These are phyloP conservation scores for Mycena vulgaris DNA, from an alignment of 768 basidiomycete species.

Conservation along the genomic window DNA sequence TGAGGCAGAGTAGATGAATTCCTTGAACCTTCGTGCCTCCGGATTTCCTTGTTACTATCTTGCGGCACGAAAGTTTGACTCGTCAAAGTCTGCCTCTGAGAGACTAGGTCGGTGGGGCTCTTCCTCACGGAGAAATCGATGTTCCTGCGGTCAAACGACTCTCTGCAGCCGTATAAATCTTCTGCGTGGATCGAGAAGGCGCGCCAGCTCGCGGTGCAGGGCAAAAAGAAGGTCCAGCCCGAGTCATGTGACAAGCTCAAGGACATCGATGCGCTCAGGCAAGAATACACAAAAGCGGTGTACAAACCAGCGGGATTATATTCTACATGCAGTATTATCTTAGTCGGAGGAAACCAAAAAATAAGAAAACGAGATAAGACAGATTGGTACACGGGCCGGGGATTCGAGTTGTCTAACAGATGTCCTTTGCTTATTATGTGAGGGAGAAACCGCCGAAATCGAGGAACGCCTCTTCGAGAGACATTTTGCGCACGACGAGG, in stretches of 20 bases:
- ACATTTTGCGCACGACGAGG: slow-evolving; percentile 83
- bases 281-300: too few relatives aligned
- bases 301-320: too few relatives aligned
- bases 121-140: slow-evolving; percentile 98
- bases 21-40: too few relatives aligned
- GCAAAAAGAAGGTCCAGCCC: slow-evolving; percentile 91
- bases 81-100: too few relatives aligned
- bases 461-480: slow-evolving; percentile 81
- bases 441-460: slow-evolving; percentile 79
- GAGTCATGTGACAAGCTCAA: slow-evolving; percentile 98
- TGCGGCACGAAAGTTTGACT: too few relatives aligned
- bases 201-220: slow-evolving; percentile 78
- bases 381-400: background rate
- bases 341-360: too few relatives aligned
- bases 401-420: too few relatives aligned
- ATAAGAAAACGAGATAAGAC: background rate
- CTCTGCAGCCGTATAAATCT: slow-evolving; percentile 87
- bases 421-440: too few relatives aligned
- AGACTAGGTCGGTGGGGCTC: too few relatives aligned
- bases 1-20: too few relatives aligned
- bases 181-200: slow-evolving; percentile 93
- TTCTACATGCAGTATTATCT: background rate
- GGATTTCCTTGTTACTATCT: too few relatives aligned
- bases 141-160: slow-evolving; percentile 88
- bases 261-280: slow-evolving; percentile 97